A percentile compares a stretch with the other conserved stretches of the same genome.
These are phyloP conservation scores for Colletotrichum sp. DNA, from an alignment of 2,329 filamentous ascomycete genomes.

Conservation along the genomic window DNA sequence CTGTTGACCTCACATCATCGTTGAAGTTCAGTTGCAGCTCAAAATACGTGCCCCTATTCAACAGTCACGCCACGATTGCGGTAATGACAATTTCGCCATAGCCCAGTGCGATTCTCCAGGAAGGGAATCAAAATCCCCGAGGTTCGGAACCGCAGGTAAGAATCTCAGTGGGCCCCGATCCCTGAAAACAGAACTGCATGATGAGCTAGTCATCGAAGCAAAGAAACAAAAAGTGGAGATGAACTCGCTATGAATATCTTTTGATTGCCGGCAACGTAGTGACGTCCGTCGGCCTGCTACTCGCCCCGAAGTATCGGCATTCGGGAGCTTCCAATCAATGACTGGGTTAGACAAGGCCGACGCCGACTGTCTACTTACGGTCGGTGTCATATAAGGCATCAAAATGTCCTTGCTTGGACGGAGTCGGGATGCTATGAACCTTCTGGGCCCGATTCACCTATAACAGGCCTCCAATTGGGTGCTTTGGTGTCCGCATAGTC, in stretches of 20 bases:
- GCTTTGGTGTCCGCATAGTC: accelerated
- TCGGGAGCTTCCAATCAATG: not conserved
- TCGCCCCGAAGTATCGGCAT: accelerated
- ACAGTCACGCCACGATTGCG: not conserved
- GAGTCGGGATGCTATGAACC: not conserved
- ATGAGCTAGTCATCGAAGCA: not conserved
- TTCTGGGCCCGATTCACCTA: not conserved
- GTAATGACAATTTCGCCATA: not conserved
- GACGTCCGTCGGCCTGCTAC: not conserved
- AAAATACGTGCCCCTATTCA: not conserved
- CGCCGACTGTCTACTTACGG: not conserved
- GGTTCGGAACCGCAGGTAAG: not conserved
- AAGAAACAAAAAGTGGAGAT: not conserved
- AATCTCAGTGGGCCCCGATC: not conserved
- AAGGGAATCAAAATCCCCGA: not conserved
- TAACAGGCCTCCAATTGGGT: not conserved
- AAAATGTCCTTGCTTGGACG: not conserved
- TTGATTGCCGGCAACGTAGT: not conserved
- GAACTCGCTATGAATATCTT: not conserved
- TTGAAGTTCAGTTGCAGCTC: accelerated
- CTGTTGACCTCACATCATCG: accelerated
- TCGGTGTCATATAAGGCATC: not conserved
- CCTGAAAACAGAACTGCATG: not conserved
- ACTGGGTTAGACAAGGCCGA: not conserved
- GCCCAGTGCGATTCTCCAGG: not conserved